These are phyloP conservation scores for Populus hybrid DNA, from an alignment of 441 rosid species.

Conservation along the genomic window DNA sequence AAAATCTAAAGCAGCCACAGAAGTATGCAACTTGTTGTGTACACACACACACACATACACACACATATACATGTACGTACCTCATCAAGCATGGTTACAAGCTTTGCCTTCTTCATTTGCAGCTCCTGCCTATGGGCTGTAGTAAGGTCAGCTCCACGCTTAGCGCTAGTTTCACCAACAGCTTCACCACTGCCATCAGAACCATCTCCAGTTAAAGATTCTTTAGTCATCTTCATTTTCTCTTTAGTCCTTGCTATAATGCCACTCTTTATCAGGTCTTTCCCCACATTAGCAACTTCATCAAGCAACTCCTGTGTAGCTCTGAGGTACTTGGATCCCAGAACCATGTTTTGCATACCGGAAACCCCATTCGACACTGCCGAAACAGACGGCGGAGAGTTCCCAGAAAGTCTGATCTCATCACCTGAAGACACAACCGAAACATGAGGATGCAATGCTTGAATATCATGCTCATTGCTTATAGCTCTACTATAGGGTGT, in stretches of 20 bases:
- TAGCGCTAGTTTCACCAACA: not conserved
- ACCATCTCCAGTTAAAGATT: slow-evolving; percentile 28
- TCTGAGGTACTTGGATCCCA: slow-evolving; percentile 59
- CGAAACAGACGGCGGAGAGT: slow-evolving; percentile 38
- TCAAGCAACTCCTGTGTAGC: slow-evolving; percentile 70
- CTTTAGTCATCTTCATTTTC: slow-evolving; percentile 24
- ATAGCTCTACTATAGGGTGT: slow-evolving; percentile 17
- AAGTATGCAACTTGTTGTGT: not conserved
- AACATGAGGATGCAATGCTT: slow-evolving; percentile 15
- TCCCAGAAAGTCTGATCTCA: slow-evolving; percentile 21
- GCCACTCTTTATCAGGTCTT: slow-evolving; percentile 18
- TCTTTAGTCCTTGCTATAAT: slow-evolving; percentile 22
- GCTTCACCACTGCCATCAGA: slow-evolving; percentile 18
- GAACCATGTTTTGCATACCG: slow-evolving; percentile 24
- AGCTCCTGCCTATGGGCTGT: slow-evolving; percentile 54
- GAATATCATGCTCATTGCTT: slow-evolving; percentile 8
- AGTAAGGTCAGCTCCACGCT: slow-evolving; percentile 30
- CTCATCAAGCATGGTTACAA: slow-evolving; percentile 62
- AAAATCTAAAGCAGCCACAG: not conserved
- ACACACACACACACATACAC: not conserved
- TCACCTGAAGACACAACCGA: slow-evolving; percentile 19
- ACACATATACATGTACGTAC: slow-evolving; percentile 18
- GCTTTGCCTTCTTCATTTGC: slow-evolving; percentile 59
- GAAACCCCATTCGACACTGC: slow-evolving; percentile 33
- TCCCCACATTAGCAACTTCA: slow-evolving; percentile 54